Base-by-base conservation (phyloP, 805 yeast species). In the Hemisphaericaspora nanyangensis region DNA sequence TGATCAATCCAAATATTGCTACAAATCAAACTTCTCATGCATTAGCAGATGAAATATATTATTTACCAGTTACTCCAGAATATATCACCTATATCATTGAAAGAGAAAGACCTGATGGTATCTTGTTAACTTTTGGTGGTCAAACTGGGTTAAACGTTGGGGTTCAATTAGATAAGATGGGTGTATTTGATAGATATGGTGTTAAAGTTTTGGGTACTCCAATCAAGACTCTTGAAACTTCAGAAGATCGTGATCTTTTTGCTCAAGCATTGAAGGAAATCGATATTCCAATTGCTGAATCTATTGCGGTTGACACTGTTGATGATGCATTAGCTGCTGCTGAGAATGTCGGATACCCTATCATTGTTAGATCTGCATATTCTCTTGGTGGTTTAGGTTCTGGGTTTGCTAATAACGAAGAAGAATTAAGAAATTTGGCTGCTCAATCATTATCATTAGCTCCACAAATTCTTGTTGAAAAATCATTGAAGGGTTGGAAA, bases 131-230 rank as follows among this genome's bases (percentile, higher is more conserved):
- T 3, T 93, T 93, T 63, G 99, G 99, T 57, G 99, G 99, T 50
- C 99, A 93, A 72, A 93, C 99, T 25, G 99, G 85, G 48, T 76
- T 93, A 55, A 93, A 90, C 60, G 96, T 91, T 45, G 98, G 98
- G 68, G 95, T 93, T 37, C 84, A 88, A 56, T 77, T 93, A 48
- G 96, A 93, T 45, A 85, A 89, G 68, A 84, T 86, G 89, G 98
- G 97, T 48, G 87, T 88, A 42, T 83, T 95, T 56, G 88, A 84
- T 49, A 76, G 95, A 52, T 88, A 85, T 61, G 85, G 85, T 49
- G 89, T 93, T 58, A 90, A 89, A 70, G 99, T 93, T 17, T 73
- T 93, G 49, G 99, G 99, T 54, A 93, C 99, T 42, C 99, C 98
- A 43, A 93, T 93, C 61, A 79, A 85, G 61, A 93, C 99, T 37